Evolutionary conservation across 257 asterid species (phyloP).

Genomic region (Lycium ferocissimum): DNA sequence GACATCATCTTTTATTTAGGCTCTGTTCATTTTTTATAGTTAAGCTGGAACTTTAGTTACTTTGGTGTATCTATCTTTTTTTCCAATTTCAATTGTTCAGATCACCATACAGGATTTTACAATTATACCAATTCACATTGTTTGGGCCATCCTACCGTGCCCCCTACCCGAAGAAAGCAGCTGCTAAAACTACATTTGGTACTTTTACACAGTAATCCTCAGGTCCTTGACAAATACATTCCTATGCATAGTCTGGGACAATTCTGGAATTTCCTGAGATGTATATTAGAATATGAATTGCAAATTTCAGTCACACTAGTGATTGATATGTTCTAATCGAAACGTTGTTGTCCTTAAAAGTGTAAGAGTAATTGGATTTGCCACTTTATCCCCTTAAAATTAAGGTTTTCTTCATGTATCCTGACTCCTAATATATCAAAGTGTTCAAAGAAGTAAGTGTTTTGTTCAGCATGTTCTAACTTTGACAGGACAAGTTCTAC

Average conservation of each 20-base stretch:
- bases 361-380: constrained; percentile 6
- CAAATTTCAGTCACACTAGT: not conserved
- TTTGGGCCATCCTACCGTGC: not conserved
- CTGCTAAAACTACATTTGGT: constrained; percentile 16
- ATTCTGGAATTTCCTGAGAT: not conserved
- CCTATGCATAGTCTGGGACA: constrained; percentile 13
- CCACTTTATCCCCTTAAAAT: not conserved
- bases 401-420: not conserved
- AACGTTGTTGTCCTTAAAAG: not conserved
- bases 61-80: constrained; percentile 10
- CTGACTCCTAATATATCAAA: not conserved
- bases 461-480: constrained; percentile 4
- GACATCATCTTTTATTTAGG: not conserved
- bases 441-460: not conserved
- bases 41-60: not conserved
- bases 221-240: not conserved
- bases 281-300: constrained; percentile 18
- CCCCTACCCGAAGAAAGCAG: not conserved
- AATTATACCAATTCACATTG: not conserved
- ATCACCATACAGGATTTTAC: constrained; percentile 12
- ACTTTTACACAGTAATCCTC: not conserved
- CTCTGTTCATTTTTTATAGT: not conserved
- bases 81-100: not conserved
- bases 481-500: not conserved
- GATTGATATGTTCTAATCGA: not conserved